phyloP scores from a whole-genome alignment of 2,329 filamentous ascomycete species.

The Purpureocillium lavendulum region DNA sequence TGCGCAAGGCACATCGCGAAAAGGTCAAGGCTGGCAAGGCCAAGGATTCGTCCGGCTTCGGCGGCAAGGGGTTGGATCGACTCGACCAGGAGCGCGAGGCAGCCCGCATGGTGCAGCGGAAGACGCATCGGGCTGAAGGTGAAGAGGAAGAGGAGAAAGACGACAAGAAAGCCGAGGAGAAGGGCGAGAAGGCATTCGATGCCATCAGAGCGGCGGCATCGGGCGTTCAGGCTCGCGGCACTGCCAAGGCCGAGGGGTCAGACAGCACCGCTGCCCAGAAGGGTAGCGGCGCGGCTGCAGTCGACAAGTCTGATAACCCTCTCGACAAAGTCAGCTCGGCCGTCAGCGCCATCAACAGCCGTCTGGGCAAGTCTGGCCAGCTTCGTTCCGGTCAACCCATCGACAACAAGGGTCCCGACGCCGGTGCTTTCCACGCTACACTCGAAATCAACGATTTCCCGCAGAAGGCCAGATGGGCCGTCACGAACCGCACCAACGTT shows the following conservation, averaged over 20 bases:
- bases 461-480: constrained; percentile 95
- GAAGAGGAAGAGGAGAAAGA: constrained; percentile 78
- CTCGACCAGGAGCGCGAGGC: constrained; percentile 88
- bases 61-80: constrained; percentile 86
- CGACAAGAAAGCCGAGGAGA: constrained; percentile 68
- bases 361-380: constrained; percentile 81
- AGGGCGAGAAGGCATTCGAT: constrained; percentile 59
- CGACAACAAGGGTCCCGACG: constrained; percentile 97
- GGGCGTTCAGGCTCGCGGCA: constrained; percentile 44
- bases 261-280: constrained; percentile 25
- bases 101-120: constrained; percentile 76
- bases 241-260: constrained; percentile 33
- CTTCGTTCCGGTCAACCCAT: constrained; percentile 89
- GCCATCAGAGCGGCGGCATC: constrained; percentile 56
- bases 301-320: constrained; percentile 56
- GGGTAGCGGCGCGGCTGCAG: constrained; percentile 43
- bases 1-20: constrained; percentile 68
- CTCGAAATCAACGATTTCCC: constrained; percentile 99
- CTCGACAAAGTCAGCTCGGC: constrained; percentile 86
- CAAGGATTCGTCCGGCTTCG: constrained; percentile 84
- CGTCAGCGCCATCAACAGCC: constrained; percentile 82
- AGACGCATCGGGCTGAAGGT: constrained; percentile 81
- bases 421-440: constrained; percentile 92
- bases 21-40: constrained; percentile 91
- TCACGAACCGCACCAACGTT: constrained; percentile 97